Evolutionary conservation across 352 stramenopile genomes (phyloP).

Genomic region (Phytopythium mirpurense): DNA sequence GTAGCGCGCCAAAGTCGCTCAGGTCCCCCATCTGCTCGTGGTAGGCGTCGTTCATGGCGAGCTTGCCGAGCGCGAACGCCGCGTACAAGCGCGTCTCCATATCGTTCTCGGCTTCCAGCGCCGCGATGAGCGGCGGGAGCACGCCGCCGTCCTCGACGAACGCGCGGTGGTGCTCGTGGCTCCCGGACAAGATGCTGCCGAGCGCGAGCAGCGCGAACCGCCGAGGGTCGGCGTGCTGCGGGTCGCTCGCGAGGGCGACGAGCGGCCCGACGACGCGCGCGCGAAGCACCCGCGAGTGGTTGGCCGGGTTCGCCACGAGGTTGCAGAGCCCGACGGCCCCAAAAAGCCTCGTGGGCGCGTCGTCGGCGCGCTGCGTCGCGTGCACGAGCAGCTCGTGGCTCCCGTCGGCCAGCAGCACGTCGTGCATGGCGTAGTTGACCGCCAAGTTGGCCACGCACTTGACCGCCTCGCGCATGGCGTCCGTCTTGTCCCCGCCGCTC

Average conservation of each 20-base stretch:
- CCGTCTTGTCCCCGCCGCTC: conserved; percentile 8
- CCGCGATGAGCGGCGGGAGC: conserved; percentile 63
- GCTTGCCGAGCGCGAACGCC: conserved; percentile 91
- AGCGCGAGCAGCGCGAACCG: conserved; percentile 83
- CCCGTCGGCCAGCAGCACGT: conserved; percentile 67
- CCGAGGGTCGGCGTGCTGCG: conserved; percentile 35
- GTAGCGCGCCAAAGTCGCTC: conserved; percentile 41
- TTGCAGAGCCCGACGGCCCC: conserved; percentile 89
- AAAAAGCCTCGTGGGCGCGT: conserved; percentile 81
- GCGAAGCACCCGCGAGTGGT: conserved; percentile 66
- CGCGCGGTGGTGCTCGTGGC: conserved; percentile 46
- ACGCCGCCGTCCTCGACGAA: conserved; percentile 64
- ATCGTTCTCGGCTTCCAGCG: conserved; percentile 55
- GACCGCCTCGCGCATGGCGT: conserved; percentile 55
- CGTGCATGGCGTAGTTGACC: conserved; percentile 85
- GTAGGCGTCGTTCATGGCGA: conserved; percentile 78
- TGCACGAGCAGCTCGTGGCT: conserved; percentile 80
- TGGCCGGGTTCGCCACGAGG: conserved; percentile 80
- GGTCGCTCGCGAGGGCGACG: conserved; percentile 43
- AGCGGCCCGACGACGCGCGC: conserved; percentile 57
- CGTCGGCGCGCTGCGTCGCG: conserved; percentile 39
- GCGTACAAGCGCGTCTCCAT: conserved; percentile 93
- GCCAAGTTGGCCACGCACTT: conserved; percentile 75
- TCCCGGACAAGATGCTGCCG: conserved; percentile 71
- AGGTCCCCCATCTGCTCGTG: conserved; percentile 55